These are phyloP conservation scores for Beauveria sp. DNA, from an alignment of 2,329 filamentous ascomycete species.

Conservation along the genomic window DNA sequence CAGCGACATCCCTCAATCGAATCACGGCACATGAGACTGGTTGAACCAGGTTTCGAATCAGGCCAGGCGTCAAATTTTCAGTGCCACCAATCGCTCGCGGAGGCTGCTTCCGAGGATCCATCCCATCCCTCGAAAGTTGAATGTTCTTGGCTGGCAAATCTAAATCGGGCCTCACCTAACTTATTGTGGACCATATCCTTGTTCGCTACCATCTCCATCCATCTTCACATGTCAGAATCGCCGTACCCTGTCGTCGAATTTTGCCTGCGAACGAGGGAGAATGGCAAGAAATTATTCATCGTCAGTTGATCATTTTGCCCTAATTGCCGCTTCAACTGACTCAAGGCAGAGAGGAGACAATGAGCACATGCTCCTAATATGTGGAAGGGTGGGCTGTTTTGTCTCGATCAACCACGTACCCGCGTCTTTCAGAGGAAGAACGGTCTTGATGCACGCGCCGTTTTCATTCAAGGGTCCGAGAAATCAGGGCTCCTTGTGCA, in stretches of 20 bases:
- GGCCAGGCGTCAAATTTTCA: constrained; percentile 4
- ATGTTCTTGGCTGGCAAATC: constrained; percentile 1
- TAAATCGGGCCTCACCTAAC: constrained; percentile 8
- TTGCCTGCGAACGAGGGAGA: neutral
- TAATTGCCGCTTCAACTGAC: neutral
- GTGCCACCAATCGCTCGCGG: neutral
- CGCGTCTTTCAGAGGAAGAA: neutral
- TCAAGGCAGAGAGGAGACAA: neutral
- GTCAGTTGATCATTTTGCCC: neutral
- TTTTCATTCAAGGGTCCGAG: neutral
- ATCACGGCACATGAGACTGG: neutral
- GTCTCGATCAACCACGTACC: neutral
- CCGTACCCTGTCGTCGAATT: neutral
- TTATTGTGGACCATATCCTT: neutral
- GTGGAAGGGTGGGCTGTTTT: neutral
- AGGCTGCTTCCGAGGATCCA: constrained; percentile 5
- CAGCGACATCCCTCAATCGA: neutral
- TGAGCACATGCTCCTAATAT: neutral
- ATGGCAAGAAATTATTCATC: neutral
- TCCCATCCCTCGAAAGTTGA: neutral
- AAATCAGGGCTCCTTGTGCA: neutral
- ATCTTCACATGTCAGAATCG: constrained; percentile 6
- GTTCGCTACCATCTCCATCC: neutral
- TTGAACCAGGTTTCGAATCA: neutral
- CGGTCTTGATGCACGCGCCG: neutral